Conservation (phyloP, 495 filamentous ascomycete genomes). For the Tuber umbilicatum region DNA sequence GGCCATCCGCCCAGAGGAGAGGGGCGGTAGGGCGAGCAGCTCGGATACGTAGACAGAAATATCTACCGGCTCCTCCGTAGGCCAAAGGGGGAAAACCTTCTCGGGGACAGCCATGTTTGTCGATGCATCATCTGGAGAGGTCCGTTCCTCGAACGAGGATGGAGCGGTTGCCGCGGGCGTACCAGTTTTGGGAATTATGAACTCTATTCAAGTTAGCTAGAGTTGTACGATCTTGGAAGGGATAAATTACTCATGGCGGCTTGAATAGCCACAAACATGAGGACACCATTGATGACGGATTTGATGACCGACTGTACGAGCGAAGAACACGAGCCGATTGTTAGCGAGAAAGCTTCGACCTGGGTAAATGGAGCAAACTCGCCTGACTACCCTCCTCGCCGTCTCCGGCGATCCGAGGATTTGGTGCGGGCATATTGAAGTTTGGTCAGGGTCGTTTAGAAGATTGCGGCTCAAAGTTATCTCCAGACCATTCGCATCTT, state of each 20-base stretch:
- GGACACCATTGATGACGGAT: conserved; percentile 58
- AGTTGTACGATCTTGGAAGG: background rate
- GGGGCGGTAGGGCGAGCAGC: conserved; percentile 60
- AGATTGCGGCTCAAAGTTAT: background rate
- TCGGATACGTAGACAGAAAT: conserved; percentile 77
- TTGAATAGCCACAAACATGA: conserved; percentile 63
- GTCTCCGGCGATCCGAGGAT: conserved; percentile 34
- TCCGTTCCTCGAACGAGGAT: conserved; percentile 42
- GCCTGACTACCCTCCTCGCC: conserved; percentile 24
- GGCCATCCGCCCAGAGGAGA: conserved; percentile 52
- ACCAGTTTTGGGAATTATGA: conserved; percentile 47
- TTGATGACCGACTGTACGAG: conserved; percentile 53
- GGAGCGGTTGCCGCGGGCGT: conserved; percentile 46
- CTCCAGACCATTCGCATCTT: background rate
- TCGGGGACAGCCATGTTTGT: conserved; percentile 69
- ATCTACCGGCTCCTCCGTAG: conserved; percentile 67
- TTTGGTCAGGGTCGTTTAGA: background rate
- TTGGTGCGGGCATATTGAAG: conserved; percentile 38
- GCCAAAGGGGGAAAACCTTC: conserved; percentile 80
- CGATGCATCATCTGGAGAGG: conserved; percentile 53
- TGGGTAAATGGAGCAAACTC: conserved; percentile 7
- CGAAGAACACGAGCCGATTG: conserved; percentile 15
- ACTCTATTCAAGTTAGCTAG: conserved; percentile 29
- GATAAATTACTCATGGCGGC: conserved; percentile 56
- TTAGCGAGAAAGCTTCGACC: conserved; percentile 13